Evolutionary conservation across 495 filamentous ascomycete species (phyloP), one percentile per base, ranked within the genome.

Genomic region (Lophiostoma macrostomum): DNA sequence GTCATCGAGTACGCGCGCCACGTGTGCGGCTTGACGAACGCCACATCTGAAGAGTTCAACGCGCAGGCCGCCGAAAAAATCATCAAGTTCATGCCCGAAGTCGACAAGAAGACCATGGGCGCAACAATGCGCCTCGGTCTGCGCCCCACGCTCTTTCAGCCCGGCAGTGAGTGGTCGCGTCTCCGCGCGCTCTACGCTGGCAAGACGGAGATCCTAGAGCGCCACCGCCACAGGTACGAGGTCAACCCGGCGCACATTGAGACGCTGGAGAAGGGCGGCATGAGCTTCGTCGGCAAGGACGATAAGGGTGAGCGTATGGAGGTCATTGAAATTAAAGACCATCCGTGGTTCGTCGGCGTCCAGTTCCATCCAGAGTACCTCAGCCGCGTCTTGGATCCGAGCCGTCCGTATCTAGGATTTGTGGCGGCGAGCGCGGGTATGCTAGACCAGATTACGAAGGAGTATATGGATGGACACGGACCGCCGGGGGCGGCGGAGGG

Each of bases 41-140:
- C 87, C 2, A 76, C 73, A 11, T 85, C 80, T 22, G 79, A 78
- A 31, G 89, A 95, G 65, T 77, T 93, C 45, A 38, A 49, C 14
- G 55, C 8, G 13, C 66, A 83, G 50, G 71, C 73, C 0, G 50
- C 71, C 2, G 68, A 89, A 51, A 80, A 75, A 10, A 76, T 87
- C 12, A 78, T 97, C 57, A 81, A 96, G 55, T 87, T 83, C 71
- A 98, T 98, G 93, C 93, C 91, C 1, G 91, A 98, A 69, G 78
- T 86, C 49, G 78, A 83, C 73, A 85, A 77, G 67, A 71, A 68
- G 31, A 81, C 79, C 30, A 76, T 95, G 64, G 93, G 93, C 29
- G 93, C 87, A 29, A 96, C 90, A 0, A 96, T 97, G 93, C 82
- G 93, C 29, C 80, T 98, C 5, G 91, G 91, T 29, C 76, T 83